phyloP scores from a whole-genome alignment of 305 asterid species.

The Striga hermonthica region DNA sequence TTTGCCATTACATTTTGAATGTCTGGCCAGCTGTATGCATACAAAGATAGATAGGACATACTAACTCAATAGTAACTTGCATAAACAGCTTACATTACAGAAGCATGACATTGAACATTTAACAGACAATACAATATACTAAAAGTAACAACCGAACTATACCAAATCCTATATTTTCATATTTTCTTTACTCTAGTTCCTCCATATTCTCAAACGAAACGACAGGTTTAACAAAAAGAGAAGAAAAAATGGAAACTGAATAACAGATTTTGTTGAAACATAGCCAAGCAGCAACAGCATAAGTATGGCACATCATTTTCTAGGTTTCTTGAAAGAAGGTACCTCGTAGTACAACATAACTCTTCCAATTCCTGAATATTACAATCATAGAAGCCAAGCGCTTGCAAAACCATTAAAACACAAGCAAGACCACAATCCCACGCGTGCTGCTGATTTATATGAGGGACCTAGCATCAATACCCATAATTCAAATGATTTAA shows the following conservation, averaged over 20 bases:
- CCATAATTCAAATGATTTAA: slow-evolving; percentile 27
- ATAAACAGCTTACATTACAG: background rate
- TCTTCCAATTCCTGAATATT: slow-evolving; percentile 59
- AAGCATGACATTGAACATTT: slow-evolving; percentile 4
- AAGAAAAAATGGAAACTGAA: no score
- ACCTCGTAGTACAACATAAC: slow-evolving; percentile 82
- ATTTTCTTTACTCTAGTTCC: no score
- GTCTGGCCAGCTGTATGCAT: slow-evolving; percentile 9
- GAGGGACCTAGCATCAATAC: slow-evolving; percentile 64
- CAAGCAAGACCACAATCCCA: slow-evolving; percentile 99
- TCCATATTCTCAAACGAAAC: no score
- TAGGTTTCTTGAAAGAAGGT: slow-evolving; percentile 8
- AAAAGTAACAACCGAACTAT: slow-evolving; percentile 1
- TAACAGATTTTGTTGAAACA: slow-evolving; percentile 6
- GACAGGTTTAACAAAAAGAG: no score
- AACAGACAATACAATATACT: background rate
- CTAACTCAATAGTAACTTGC: slow-evolving; percentile 9
- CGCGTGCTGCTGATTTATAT: slow-evolving; percentile 65
- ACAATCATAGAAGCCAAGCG: slow-evolving; percentile 50
- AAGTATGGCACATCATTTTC: background rate
- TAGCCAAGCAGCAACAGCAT: background rate
- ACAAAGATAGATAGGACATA: background rate
- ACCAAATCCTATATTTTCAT: background rate
- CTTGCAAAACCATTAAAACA: slow-evolving; percentile 77
- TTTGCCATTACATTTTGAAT: background rate